These are phyloP conservation scores for Miscanthus sacchariflorus DNA, from an alignment of 202 grass and related monocot species.

Conservation along the genomic window DNA sequence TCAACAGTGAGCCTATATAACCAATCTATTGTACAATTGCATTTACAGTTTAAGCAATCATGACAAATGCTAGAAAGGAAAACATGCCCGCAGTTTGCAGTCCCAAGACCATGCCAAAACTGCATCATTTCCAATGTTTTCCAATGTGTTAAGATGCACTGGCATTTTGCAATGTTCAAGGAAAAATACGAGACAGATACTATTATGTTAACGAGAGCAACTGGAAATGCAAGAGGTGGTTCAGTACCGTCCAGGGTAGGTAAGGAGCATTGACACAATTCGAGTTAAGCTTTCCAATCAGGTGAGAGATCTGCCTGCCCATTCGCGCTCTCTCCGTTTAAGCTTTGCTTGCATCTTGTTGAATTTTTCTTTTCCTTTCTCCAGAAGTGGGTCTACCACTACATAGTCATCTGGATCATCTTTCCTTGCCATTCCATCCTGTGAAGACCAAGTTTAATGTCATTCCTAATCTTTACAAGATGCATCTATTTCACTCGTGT, in stretches of 20 bases:
- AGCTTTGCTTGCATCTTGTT: conserved; percentile 96
- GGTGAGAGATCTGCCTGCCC: conserved; percentile 98
- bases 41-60: conserved; percentile 48
- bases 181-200: neutral
- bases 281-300: conserved; percentile 44
- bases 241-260: conserved; percentile 14
- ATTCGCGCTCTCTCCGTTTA: conserved; percentile 83
- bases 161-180: neutral
- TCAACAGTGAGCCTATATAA: neutral
- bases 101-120: conserved; percentile 10
- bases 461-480: conserved; percentile 3
- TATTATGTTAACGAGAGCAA: neutral
- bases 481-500: conserved; percentile 12
- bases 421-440: conserved; percentile 85
- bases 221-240: conserved; percentile 23
- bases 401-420: conserved; percentile 94
- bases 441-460: conserved; percentile 32
- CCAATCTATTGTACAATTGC: conserved; percentile 12
- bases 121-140: conserved; percentile 14
- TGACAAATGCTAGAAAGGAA: conserved; percentile 12
- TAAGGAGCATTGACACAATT: conserved; percentile 34
- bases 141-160: neutral
- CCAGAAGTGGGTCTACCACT: conserved; percentile 91
- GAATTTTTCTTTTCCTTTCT: conserved; percentile 98
- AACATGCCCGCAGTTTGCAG: neutral